These are phyloP conservation scores for Mycena rosella DNA, from an alignment of 768 basidiomycete species.

Conservation along the genomic window DNA sequence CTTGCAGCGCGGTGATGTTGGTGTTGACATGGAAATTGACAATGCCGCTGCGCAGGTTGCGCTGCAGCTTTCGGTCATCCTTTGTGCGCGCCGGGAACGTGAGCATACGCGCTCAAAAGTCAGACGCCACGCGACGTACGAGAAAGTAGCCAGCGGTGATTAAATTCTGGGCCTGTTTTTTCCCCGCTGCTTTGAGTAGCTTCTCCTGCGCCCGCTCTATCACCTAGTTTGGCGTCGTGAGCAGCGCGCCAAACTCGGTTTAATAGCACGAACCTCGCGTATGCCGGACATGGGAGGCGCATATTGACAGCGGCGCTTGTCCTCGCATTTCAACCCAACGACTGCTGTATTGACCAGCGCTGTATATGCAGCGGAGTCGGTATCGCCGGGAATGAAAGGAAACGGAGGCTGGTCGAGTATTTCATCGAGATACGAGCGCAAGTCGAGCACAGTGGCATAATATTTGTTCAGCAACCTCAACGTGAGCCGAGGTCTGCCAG, in stretches of 20 bases:
- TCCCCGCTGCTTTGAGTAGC: constrained; percentile 54
- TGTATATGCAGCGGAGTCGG: constrained; percentile 47
- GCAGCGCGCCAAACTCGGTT: background rate
- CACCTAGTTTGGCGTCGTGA: constrained; percentile 56
- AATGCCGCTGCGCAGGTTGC: constrained; percentile 57
- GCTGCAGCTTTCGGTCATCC: constrained; percentile 54
- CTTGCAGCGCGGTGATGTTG: constrained; percentile 73
- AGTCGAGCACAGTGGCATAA: constrained; percentile 54
- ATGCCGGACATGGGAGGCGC: constrained; percentile 62
- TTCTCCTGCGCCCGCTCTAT: constrained; percentile 72
- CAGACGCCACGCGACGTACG: constrained; percentile 52
- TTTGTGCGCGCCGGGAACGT: constrained; percentile 40
- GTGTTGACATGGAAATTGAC: constrained; percentile 80
- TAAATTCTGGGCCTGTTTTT: constrained; percentile 62
- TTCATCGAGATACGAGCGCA: constrained; percentile 54
- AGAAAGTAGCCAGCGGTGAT: constrained; percentile 76
- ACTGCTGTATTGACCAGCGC: constrained; percentile 60
- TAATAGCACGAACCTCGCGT: constrained; percentile 51
- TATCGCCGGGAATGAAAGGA: constrained; percentile 34
- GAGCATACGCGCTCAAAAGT: background rate
- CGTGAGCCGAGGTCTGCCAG: constrained; percentile 12
- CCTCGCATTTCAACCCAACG: constrained; percentile 54
- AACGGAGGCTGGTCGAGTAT: constrained; percentile 45
- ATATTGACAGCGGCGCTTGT: constrained; percentile 41
- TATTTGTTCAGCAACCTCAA: constrained; percentile 55